These are phyloP conservation scores for Scutellaria baicalensis DNA, from an alignment of 257 asterid species.

Conservation along the genomic window DNA sequence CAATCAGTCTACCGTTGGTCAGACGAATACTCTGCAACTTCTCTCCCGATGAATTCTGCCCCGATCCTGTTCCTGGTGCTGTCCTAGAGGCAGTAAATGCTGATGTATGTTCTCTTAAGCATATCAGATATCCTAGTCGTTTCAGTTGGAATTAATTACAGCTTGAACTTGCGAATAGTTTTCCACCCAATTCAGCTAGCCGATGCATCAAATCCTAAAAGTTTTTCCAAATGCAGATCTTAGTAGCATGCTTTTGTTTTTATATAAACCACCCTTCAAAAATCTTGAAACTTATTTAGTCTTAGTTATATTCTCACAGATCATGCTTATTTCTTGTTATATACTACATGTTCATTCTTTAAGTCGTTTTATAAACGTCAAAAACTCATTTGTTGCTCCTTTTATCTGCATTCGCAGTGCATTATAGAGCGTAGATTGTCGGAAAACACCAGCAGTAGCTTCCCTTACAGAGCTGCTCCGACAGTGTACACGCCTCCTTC, in stretches of 20 bases:
- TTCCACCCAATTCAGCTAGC: neutral
- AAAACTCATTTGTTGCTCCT: neutral
- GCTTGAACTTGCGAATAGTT: neutral
- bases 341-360: neutral
- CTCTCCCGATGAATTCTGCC: slow-evolving; percentile 97
- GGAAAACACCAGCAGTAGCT: slow-evolving; percentile 37
- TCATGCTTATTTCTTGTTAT: neutral
- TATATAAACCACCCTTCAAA: neutral
- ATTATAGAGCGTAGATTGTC: slow-evolving; percentile 55
- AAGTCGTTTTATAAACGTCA: too few species aligned
- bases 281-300: neutral
- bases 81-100: slow-evolving; percentile 93
- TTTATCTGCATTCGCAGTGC: slow-evolving; percentile 42
- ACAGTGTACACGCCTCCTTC: slow-evolving; percentile 59
- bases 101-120: too few species aligned
- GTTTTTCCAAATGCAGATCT: neutral
- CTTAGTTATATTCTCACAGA: neutral
- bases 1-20: slow-evolving; percentile 71
- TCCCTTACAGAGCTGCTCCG: slow-evolving; percentile 75
- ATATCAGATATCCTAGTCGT: neutral
- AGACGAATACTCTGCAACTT: slow-evolving; percentile 89
- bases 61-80: slow-evolving; percentile 88
- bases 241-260: neutral
- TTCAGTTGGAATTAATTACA: too few species aligned
- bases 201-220: neutral